Conservation (phyloP, 2,329 filamentous ascomycete species). For the Fusarium staphyleae region DNA sequence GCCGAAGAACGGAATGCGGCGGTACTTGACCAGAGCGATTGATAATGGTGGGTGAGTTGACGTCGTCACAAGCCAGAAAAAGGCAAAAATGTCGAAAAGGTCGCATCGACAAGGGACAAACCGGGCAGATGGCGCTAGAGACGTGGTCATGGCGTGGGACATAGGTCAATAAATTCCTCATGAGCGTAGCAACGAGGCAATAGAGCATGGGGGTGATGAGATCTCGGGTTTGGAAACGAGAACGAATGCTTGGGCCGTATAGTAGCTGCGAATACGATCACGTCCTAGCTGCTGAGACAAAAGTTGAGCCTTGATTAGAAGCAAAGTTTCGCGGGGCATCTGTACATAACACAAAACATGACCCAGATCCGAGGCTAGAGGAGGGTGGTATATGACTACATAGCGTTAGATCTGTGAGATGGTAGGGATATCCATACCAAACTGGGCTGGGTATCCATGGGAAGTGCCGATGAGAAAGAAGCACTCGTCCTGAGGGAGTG, state of each 20-base stretch:
- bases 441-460: conserved; percentile 2
- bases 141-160: conserved; percentile 13
- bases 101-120: conserved; percentile 33
- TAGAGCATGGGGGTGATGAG: background rate
- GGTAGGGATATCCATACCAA: conserved; percentile 3
- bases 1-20: conserved; percentile 36
- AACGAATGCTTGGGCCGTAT: background rate
- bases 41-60: conserved; percentile 30
- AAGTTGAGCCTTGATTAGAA: background rate
- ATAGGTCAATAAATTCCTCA: conserved; percentile 26
- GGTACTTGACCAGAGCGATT: conserved; percentile 20
- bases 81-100: conserved; percentile 10
- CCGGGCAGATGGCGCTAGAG: conserved; percentile 31
- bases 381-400: background rate
- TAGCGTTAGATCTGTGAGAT: background rate
- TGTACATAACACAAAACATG: background rate
- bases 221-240: background rate
- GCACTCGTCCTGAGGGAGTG: conserved; percentile 9
- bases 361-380: background rate
- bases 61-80: conserved; percentile 20
- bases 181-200: conserved; percentile 1
- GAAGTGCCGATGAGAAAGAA: conserved; percentile 16
- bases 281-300: background rate
- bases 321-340: background rate
- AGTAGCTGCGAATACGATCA: background rate